Base-by-base conservation (phyloP, 1,284 basidiomycete genomes). In the Irpex lacteus region DNA sequence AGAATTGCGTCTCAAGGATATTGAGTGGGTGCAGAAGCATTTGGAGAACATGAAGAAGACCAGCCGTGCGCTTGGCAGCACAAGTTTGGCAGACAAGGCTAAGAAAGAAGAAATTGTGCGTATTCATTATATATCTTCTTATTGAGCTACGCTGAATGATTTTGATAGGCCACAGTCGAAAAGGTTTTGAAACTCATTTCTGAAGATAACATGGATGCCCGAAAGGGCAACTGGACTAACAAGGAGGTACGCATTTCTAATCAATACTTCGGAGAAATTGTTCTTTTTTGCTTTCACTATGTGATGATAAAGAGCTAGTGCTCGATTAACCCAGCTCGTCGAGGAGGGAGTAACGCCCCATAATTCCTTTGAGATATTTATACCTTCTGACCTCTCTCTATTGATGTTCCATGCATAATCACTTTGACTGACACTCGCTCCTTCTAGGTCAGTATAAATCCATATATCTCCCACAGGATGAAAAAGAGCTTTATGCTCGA, bases 11-110 rank as follows among this genome's bases (percentile, higher is more conserved):
- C 80, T 99, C 63, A 99, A 99, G 81, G 98, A 99, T 77, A 98
- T 98, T 69, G 98, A 99, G 74, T 99, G 98, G 98, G 90, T 95
- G 11, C 94, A 98, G 79, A 98, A 98, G 81, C 81, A 89, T 60
- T 78, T 98, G 40, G 97, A 98, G 0, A 80, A 78, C 55, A 76
- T 94, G 66, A 95, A 93, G 78, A 93, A 90, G 79, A 74, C 77
- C 50, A 85, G 86, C 13, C 83, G 92, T 52, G 78, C 86, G 61
- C 82, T 96, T 47, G 94, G 93, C 9, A 94, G 83, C 73, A 87
- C 78, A 64, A 92, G 89, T 73, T 81, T 99, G 70, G 96, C 95
- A 1, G 97, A 98, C 80, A 98, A 93, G 80, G 95, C 95, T 40
- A 95, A 85, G 83, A 98, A 98, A 81, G 97, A 98, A 77, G 97